Evolutionary conservation across 2,329 filamentous ascomycete species (phyloP).

Genomic region (Raffaelea ambrosiae): DNA sequence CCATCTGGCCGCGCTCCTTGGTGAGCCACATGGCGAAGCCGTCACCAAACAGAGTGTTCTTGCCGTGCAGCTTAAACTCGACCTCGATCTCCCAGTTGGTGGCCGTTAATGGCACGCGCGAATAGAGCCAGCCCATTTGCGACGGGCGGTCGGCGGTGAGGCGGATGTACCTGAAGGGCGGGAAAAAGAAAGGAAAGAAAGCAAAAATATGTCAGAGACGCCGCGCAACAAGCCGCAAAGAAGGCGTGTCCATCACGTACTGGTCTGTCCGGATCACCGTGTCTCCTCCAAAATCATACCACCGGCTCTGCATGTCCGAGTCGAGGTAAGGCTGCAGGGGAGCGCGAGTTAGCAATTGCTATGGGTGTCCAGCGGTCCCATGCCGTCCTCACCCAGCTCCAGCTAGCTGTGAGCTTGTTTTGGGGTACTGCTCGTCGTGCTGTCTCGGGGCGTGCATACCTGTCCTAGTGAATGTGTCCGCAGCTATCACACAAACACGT

Average conservation of each 20-base stretch:
- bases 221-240: too few relatives aligned
- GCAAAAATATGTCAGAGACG: conserved; percentile 16
- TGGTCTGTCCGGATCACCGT: conserved; percentile 69
- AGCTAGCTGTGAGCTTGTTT: too few relatives aligned
- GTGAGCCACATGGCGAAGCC: conserved; percentile 98
- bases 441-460: conserved; percentile 49
- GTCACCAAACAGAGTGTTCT: conserved; percentile 86
- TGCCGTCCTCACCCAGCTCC: too few relatives aligned
- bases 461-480: conserved; percentile 77
- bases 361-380: too few relatives aligned
- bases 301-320: conserved; percentile 94
- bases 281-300: conserved; percentile 98
- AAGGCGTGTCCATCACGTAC: too few relatives aligned
- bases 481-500: conserved; percentile 45
- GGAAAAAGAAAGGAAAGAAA: not conserved
- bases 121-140: conserved; percentile 89
- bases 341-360: not conserved
- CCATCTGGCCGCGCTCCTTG: conserved; percentile 73
- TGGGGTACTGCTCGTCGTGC: not conserved
- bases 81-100: conserved; percentile 99
- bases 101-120: conserved; percentile 84
- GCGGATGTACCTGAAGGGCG: conserved; percentile 70
- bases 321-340: conserved; percentile 83
- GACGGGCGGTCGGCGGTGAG: conserved; percentile 85
- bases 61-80: conserved; percentile 88